Percentiles rank a stretch among this genome's conserved stretches.
phyloP scores from a whole-genome alignment of 2,329 filamentous ascomycete genomes.

The Neocucurbitaria cava region DNA sequence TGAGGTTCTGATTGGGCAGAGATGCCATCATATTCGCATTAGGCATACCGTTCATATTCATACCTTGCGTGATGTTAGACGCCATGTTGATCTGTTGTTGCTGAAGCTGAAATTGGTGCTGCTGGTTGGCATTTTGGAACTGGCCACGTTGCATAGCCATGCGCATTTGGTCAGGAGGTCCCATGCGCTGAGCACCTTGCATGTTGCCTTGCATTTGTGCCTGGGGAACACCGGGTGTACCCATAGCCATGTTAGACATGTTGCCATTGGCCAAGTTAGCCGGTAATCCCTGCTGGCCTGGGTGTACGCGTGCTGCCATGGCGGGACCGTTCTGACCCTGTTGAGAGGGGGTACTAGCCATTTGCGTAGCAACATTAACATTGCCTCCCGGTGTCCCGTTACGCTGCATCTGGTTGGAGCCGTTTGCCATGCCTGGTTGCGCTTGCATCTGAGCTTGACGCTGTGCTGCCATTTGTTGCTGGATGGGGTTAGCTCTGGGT shows the following conservation, averaged over 20 bases:
- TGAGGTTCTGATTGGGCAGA: conserved; percentile 40
- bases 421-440: conserved; percentile 48
- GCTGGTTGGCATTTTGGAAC: conserved; percentile 37
- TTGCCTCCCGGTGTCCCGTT: conserved; percentile 49
- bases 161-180: conserved; percentile 48
- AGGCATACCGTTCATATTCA: conserved; percentile 44
- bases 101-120: conserved; percentile 47
- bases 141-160: conserved; percentile 49
- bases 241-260: conserved; percentile 62
- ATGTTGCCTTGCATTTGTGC: conserved; percentile 71
- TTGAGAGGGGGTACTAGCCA: conserved; percentile 39
- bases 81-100: conserved; percentile 49
- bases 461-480: conserved; percentile 46
- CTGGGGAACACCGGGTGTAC: conserved; percentile 67
- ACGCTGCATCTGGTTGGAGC: conserved; percentile 51
- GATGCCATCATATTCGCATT: conserved; percentile 46
- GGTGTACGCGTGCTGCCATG: conserved; percentile 45
- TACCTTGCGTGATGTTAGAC: conserved; percentile 39
- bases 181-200: conserved; percentile 66
- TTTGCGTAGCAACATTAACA: conserved; percentile 35
- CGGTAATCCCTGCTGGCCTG: conserved; percentile 53
- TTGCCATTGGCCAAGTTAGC: conserved; percentile 56
- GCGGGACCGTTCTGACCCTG: conserved; percentile 38
- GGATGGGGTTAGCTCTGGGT: conserved; percentile 20
- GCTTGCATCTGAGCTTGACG: conserved; percentile 48